phyloP scores from a whole-genome alignment of 2,329 filamentous ascomycete genomes.

The Arthroderma sp. region DNA sequence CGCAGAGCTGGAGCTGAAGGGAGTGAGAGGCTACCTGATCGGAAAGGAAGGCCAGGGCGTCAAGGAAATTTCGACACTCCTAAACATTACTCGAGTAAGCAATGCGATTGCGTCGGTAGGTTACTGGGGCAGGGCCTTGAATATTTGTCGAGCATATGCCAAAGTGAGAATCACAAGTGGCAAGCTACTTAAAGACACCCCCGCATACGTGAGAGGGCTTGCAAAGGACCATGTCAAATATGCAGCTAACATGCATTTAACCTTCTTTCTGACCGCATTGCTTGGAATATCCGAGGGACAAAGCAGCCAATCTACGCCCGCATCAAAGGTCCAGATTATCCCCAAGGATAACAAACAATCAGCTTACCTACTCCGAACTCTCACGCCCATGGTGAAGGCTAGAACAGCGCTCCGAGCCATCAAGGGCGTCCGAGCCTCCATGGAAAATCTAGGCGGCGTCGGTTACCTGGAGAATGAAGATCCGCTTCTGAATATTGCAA shows the following conservation, averaged over 20 bases:
- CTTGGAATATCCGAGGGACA: constrained; percentile 22
- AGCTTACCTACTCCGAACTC: constrained; percentile 18
- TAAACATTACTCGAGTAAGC: constrained; percentile 49
- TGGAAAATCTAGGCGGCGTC: constrained; percentile 21
- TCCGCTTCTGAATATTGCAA: constrained; percentile 51
- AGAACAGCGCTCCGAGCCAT: constrained; percentile 15
- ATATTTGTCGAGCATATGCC: constrained; percentile 30
- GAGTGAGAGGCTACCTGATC: constrained; percentile 53
- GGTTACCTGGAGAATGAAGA: constrained; percentile 29
- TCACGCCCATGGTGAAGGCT: constrained; percentile 24
- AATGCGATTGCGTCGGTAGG: constrained; percentile 27
- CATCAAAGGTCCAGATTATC: constrained; percentile 11
- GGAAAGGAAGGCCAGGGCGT: constrained; percentile 55
- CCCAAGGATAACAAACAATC: constrained; percentile 12
- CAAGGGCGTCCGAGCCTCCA: constrained; percentile 16
- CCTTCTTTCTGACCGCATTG: constrained; percentile 24
- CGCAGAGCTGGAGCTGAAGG: constrained; percentile 53
- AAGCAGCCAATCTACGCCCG: constrained; percentile 9
- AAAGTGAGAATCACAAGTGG: constrained; percentile 25
- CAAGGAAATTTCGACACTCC: constrained; percentile 52
- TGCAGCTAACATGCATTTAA: constrained; percentile 24
- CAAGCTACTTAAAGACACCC: constrained; percentile 25
- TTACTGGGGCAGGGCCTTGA: constrained; percentile 27
- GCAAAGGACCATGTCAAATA: constrained; percentile 28
- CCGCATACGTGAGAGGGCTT: constrained; percentile 28